Percentiles rank a stretch among this genome's conserved stretches.
Evolutionary conservation across 2,329 filamentous ascomycete species (phyloP).

Genomic region (Verticillium longisporum): DNA sequence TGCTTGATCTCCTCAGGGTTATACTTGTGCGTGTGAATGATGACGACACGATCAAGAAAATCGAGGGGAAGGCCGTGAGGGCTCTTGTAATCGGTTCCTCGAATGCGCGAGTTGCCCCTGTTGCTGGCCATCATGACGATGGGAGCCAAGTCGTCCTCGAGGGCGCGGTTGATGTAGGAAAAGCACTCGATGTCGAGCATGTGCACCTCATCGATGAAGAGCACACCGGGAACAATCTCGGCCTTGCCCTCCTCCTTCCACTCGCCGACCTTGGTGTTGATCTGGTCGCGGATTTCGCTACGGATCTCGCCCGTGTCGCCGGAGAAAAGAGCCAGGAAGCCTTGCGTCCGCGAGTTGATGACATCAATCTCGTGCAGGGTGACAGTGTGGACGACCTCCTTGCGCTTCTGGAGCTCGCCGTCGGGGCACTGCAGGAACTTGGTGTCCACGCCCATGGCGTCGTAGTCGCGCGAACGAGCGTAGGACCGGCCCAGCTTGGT

Average conservation of each 20-base stretch:
- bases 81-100: constrained; percentile 87
- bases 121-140: constrained; percentile 99
- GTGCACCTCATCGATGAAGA: constrained; percentile 99
- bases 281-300: constrained; percentile 95
- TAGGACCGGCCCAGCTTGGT: constrained; percentile 94
- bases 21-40: constrained; percentile 90
- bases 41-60: constrained; percentile 92
- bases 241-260: constrained; percentile 99
- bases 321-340: constrained; percentile 93
- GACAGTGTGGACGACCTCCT: constrained; percentile 95
- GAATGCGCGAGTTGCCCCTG: constrained; percentile 81
- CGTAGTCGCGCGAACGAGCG: constrained; percentile 92
- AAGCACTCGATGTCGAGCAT: constrained; percentile 99
- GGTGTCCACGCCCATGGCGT: constrained; percentile 97
- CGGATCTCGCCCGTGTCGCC: constrained; percentile 97
- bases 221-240: constrained; percentile 90
- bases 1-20: constrained; percentile 78
- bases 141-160: constrained; percentile 90
- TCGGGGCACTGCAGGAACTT: constrained; percentile 98
- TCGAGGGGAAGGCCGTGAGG: constrained; percentile 93
- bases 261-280: constrained; percentile 97
- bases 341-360: constrained; percentile 98
- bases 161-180: constrained; percentile 93
- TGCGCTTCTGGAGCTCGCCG: constrained; percentile 93
- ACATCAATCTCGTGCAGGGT: constrained; percentile 98